Evolutionary conservation across 257 asterid genomes (phyloP).

Genomic region (Solanum rostratum): DNA sequence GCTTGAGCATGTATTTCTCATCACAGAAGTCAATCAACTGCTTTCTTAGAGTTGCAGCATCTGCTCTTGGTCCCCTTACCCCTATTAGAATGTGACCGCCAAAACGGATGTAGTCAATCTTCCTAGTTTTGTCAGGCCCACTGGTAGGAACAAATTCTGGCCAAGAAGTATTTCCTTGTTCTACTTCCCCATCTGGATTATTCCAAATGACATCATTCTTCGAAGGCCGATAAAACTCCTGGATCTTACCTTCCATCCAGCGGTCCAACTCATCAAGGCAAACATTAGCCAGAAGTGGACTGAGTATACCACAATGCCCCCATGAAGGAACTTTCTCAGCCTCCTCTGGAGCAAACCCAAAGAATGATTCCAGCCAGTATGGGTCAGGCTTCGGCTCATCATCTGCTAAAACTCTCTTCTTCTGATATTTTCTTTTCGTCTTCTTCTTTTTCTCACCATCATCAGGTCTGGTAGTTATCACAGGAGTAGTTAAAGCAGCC

Average conservation of each 20-base stretch:
- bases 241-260: slow-evolving; percentile 85
- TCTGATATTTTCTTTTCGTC: slow-evolving; percentile 74
- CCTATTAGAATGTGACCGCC: slow-evolving; percentile 96
- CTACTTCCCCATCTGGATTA: slow-evolving; percentile 61
- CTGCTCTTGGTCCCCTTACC: slow-evolving; percentile 93
- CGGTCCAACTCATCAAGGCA: slow-evolving; percentile 87
- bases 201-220: slow-evolving; percentile 92
- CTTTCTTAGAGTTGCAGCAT: slow-evolving; percentile 80
- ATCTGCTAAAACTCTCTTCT: slow-evolving; percentile 83
- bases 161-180: slow-evolving; percentile 96
- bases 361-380: slow-evolving; percentile 81
- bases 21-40: slow-evolving; percentile 86
- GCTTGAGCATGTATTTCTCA: slow-evolving; percentile 77
- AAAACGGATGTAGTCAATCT: slow-evolving; percentile 78
- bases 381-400: slow-evolving; percentile 99
- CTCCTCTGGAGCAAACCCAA: slow-evolving; percentile 96
- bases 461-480: slow-evolving; percentile 43
- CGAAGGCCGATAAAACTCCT: slow-evolving; percentile 78
- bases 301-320: slow-evolving; percentile 97
- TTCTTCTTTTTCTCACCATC: slow-evolving; percentile 81
- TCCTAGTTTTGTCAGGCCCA: slow-evolving; percentile 93
- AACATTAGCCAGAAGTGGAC: slow-evolving; percentile 85
- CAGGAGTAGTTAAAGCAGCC: slow-evolving; percentile 72
- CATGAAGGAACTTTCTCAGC: slow-evolving; percentile 78
- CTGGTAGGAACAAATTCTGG: slow-evolving; percentile 96